Percentiles rank a stretch among this genome's conserved stretches.
phyloP scores from a whole-genome alignment of 495 filamentous ascomycete genomes.

The Penicillium riverlandense region DNA sequence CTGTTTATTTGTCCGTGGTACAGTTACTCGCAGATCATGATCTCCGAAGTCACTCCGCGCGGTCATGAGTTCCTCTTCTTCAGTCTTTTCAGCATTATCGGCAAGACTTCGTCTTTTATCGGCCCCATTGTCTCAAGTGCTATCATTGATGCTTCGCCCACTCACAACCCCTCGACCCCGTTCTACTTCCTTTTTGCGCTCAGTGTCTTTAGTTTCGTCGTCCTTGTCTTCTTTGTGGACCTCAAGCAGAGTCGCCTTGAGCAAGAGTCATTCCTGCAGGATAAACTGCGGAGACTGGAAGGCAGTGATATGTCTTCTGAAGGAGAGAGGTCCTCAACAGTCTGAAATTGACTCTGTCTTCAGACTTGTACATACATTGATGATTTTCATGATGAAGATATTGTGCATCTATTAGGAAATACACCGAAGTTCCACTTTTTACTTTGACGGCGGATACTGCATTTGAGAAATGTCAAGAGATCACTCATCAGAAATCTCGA shows the following conservation, averaged over 20 bases:
- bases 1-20: conserved; percentile 64
- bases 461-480: too few relatives aligned
- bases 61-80: conserved; percentile 64
- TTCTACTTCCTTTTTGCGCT: conserved; percentile 59
- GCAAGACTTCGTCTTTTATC: conserved; percentile 58
- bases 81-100: conserved; percentile 57
- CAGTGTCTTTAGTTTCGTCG: conserved; percentile 45
- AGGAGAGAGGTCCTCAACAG: too few relatives aligned
- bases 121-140: conserved; percentile 57
- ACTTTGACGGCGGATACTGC: too few relatives aligned
- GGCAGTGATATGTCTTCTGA: conserved; percentile 1
- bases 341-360: too few relatives aligned
- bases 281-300: conserved; percentile 11
- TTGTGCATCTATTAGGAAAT: too few relatives aligned
- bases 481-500: too few relatives aligned
- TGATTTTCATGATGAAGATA: too few relatives aligned
- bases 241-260: conserved; percentile 51
- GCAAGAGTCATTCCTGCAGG: conserved; percentile 33
- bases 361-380: too few relatives aligned
- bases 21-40: conserved; percentile 62
- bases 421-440: too few relatives aligned
- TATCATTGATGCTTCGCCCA: conserved; percentile 55
- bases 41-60: conserved; percentile 56
- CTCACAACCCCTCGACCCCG: conserved; percentile 46
- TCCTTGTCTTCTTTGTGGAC: conserved; percentile 48